Percentiles rank a stretch among this genome's conserved stretches.
Conservation (phyloP, 129 eudicot genomes). For the Saposhnikovia divaricata region DNA sequence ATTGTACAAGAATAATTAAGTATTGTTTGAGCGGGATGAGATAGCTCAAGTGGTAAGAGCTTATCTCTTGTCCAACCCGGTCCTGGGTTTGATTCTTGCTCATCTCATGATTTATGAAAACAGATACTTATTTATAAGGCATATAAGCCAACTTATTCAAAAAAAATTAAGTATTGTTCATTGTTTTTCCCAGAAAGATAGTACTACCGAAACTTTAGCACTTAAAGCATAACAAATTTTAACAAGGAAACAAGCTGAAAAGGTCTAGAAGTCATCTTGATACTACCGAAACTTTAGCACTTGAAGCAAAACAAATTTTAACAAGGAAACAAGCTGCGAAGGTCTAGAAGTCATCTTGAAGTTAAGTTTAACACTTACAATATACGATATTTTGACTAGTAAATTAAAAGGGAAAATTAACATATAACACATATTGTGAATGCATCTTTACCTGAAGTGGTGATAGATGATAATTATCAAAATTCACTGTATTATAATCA, state of each 20-base stretch:
- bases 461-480: constrained; percentile 21
- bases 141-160: too few relatives aligned
- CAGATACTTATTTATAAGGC: too few relatives aligned
- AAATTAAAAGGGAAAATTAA: neutral
- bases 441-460: constrained; percentile 37
- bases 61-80: too few relatives aligned
- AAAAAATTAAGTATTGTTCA: too few relatives aligned
- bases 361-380: neutral
- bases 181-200: neutral
- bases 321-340: neutral
- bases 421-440: neutral
- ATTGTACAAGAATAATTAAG: too few relatives aligned
- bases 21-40: too few relatives aligned
- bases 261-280: neutral
- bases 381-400: neutral
- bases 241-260: neutral
- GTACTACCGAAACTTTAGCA: neutral
- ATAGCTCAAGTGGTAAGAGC: too few relatives aligned
- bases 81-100: too few relatives aligned
- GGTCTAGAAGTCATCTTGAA: neutral
- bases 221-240: too few relatives aligned
- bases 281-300: neutral
- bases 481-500: constrained; percentile 14
- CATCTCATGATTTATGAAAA: too few relatives aligned
- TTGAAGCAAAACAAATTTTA: too few relatives aligned